These are phyloP conservation scores for Claviceps monticola DNA, from an alignment of 2,329 filamentous ascomycete species.

Conservation along the genomic window DNA sequence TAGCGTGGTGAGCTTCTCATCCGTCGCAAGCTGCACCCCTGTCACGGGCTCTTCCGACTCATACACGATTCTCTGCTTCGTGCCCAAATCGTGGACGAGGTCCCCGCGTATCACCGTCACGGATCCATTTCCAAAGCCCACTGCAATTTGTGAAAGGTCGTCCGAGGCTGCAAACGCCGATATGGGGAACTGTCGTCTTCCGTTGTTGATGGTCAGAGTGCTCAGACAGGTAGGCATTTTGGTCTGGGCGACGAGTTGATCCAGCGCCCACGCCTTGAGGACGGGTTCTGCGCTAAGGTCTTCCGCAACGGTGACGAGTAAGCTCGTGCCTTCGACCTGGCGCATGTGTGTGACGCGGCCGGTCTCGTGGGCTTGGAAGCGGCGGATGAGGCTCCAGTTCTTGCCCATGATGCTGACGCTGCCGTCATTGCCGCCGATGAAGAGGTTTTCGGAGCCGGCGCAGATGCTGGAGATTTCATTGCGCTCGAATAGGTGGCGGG, in stretches of 20 bases:
- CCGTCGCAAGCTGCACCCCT: constrained; percentile 62
- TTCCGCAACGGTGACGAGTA: constrained; percentile 78
- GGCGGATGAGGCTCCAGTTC: constrained; percentile 72
- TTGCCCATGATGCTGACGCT: constrained; percentile 76
- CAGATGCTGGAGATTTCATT: constrained; percentile 71
- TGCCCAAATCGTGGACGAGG: constrained; percentile 85
- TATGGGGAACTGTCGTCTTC: constrained; percentile 83
- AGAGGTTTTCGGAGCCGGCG: constrained; percentile 78
- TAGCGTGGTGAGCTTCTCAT: constrained; percentile 53
- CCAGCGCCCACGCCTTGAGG: constrained; percentile 93
- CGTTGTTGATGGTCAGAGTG: constrained; percentile 76
- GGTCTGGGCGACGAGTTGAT: constrained; percentile 88
- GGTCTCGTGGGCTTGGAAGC: constrained; percentile 73
- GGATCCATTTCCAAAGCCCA: constrained; percentile 90
- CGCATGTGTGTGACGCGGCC: constrained; percentile 81
- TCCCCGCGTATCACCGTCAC: constrained; percentile 91
- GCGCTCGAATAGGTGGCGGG: constrained; percentile 66
- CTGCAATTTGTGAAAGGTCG: constrained; percentile 81
- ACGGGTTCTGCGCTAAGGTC: constrained; percentile 78
- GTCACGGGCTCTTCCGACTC: constrained; percentile 96
- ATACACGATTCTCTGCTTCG: constrained; percentile 86
- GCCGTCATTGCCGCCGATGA: constrained; percentile 77
- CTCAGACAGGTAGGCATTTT: constrained; percentile 79
- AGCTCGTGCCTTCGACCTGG: constrained; percentile 74
- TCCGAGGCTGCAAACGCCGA: constrained; percentile 79